Evolutionary conservation across 1,284 basidiomycete species (phyloP).

Genomic region (Ustilago shanxiensis): DNA sequence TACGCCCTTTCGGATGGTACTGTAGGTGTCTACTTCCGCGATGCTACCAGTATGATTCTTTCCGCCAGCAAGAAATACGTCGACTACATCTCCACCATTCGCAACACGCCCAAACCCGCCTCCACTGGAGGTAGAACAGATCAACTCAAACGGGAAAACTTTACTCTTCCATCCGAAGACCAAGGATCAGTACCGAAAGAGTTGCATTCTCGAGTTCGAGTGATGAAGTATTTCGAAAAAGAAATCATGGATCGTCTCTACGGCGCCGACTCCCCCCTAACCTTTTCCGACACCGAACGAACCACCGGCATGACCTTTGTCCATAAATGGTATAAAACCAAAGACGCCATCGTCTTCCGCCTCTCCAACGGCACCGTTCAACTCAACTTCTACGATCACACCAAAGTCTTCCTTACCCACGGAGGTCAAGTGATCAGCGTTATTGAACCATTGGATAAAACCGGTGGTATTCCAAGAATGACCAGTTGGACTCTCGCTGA

Average conservation of each 20-base stretch:
- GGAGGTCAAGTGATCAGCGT: constrained; percentile 84
- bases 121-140: constrained; percentile 29
- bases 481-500: constrained; percentile 81
- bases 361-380: constrained; percentile 92
- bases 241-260: constrained; percentile 68
- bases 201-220: constrained; percentile 56
- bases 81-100: constrained; percentile 61
- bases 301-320: constrained; percentile 91
- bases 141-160: constrained; percentile 61
- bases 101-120: constrained; percentile 4
- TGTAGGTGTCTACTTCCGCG: constrained; percentile 95
- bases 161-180: constrained; percentile 5
- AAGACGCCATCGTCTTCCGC: constrained; percentile 96
- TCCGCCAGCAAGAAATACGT: constrained; percentile 82
- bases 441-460: constrained; percentile 73
- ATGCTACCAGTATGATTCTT: constrained; percentile 86
- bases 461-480: constrained; percentile 84
- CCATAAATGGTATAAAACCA: constrained; percentile 94
- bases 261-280: constrained; percentile 78
- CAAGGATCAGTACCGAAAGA: constrained; percentile 39
- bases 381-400: constrained; percentile 99
- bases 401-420: constrained; percentile 88
- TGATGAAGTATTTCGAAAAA: constrained; percentile 66
- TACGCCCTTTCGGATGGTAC: constrained; percentile 95
- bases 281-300: constrained; percentile 83